Evolutionary conservation across 768 basidiomycete species (phyloP).

Genomic region (Neoboletus subvelutipes): DNA sequence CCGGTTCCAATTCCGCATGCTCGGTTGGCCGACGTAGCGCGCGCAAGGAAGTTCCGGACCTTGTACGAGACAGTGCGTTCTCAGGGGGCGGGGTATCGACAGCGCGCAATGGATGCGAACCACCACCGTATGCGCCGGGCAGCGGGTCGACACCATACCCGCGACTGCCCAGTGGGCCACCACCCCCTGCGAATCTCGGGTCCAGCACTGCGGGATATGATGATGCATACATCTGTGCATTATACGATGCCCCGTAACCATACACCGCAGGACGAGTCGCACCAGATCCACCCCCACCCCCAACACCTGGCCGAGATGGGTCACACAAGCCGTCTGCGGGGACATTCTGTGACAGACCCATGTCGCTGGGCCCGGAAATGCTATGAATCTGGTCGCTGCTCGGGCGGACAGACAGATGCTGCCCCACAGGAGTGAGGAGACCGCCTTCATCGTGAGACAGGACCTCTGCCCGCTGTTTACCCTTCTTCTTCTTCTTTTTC

Average conservation of each 20-base stretch:
- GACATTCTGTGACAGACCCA: slow-evolving; percentile 17
- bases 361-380: slow-evolving; percentile 19
- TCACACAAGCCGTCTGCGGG: slow-evolving; percentile 10
- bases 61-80: slow-evolving; percentile 6
- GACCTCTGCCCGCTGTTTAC: slow-evolving; percentile 26
- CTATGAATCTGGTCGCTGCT: slow-evolving; percentile 17
- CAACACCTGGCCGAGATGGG: slow-evolving; percentile 19
- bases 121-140: background rate
- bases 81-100: background rate
- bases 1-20: slow-evolving; percentile 23
- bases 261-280: slow-evolving; percentile 5
- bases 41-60: background rate
- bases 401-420: background rate
- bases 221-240: background rate
- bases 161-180: background rate
- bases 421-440: background rate
- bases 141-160: background rate
- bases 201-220: slow-evolving; percentile 17
- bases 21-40: background rate
- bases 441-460: slow-evolving; percentile 11
- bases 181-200: slow-evolving; percentile 5
- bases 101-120: background rate
- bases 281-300: slow-evolving; percentile 16
- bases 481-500: slow-evolving; percentile 31
- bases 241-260: background rate